These are phyloP conservation scores for Phytophthora colocasiae DNA, from an alignment of 352 stramenopile genomes.

Conservation along the genomic window DNA sequence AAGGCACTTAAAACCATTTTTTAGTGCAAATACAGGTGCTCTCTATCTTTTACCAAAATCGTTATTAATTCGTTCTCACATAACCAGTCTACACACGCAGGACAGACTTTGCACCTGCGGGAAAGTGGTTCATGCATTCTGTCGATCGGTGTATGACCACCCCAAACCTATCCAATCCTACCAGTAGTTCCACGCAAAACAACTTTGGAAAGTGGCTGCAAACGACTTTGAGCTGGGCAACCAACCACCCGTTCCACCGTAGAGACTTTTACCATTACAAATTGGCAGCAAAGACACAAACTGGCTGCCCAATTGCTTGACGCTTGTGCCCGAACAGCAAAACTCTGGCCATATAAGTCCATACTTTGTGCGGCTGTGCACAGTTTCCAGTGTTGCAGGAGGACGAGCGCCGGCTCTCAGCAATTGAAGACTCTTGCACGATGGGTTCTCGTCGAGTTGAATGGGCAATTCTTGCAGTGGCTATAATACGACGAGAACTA, in stretches of 20 bases:
- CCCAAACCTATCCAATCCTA: constrained; percentile 12
- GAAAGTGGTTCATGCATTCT: too few relatives aligned
- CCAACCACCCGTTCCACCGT: constrained; percentile 2
- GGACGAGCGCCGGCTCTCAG: constrained; percentile 15
- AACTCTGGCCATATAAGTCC: not conserved
- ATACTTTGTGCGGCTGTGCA: constrained; percentile 6
- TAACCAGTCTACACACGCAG: too few relatives aligned
- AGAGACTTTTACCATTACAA: constrained; percentile 1
- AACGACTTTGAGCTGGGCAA: constrained; percentile 6
- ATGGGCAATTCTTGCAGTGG: constrained; percentile 1
- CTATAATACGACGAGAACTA: not conserved
- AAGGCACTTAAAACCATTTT: too few relatives aligned
- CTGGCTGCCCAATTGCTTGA: constrained; percentile 9
- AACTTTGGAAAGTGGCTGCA: not conserved
- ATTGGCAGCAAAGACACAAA: constrained; percentile 21
- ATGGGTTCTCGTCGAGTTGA: constrained; percentile 19
- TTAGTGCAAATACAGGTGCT: too few relatives aligned
- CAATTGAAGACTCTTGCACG: constrained; percentile 1
- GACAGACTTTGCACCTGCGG: too few relatives aligned
- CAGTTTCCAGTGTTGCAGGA: constrained; percentile 20
- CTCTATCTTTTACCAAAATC: too few relatives aligned
- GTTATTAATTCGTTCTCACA: too few relatives aligned
- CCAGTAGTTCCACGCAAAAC: not conserved
- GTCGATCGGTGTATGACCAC: constrained; percentile 15
- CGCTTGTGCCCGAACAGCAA: constrained; percentile 20